These are phyloP conservation scores for Lindgomyces ingoldianus DNA, from an alignment of 495 filamentous ascomycete species.

Conservation along the genomic window DNA sequence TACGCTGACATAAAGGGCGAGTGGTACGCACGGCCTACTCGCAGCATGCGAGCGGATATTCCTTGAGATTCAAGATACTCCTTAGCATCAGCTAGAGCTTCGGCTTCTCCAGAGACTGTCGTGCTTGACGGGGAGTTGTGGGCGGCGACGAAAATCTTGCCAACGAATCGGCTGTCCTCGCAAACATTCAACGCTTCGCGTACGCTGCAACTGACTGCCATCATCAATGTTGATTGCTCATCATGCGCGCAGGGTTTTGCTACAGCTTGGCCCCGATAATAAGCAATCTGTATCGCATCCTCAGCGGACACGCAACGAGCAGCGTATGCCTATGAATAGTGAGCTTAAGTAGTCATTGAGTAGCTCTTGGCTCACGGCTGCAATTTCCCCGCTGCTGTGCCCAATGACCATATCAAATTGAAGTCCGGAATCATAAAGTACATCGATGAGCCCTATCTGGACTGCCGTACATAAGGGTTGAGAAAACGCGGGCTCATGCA, in stretches of 20 bases:
- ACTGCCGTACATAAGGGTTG: constrained; percentile 38
- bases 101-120: no score
- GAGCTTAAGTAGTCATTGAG: no score
- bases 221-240: constrained; percentile 14
- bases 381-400: constrained; percentile 29
- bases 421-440: constrained; percentile 26
- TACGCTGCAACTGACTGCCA: constrained; percentile 10
- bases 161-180: not conserved
- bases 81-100: no score
- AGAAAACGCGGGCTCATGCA: constrained; percentile 27
- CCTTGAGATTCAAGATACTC: no score
- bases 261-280: constrained; percentile 44
- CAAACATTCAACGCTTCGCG: not conserved
- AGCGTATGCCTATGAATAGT: no score
- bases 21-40: no score
- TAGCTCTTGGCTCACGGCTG: no score
- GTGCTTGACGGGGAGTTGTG: constrained; percentile 24
- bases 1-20: no score
- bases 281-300: constrained; percentile 51
- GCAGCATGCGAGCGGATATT: no score
- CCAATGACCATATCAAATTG: constrained; percentile 11
- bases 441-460: constrained; percentile 36
- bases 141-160: constrained; percentile 12
- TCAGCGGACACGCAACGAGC: constrained; percentile 21
- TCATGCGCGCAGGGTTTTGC: not conserved